phyloP scores from a whole-genome alignment of 1,284 basidiomycete species.

The Flammula alnicola region DNA sequence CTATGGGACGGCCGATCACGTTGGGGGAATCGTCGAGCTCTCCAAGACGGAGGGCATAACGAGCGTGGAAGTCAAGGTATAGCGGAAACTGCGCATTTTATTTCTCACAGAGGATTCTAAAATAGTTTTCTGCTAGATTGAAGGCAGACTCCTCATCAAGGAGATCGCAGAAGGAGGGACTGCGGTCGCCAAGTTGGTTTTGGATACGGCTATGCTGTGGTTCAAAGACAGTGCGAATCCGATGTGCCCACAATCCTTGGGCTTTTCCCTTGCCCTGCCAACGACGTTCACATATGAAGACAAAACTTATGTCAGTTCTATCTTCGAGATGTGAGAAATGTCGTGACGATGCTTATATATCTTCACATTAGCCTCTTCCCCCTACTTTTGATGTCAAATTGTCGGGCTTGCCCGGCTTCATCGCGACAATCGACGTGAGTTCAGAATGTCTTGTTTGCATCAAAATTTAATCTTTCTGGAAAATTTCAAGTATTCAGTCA shows the following conservation, averaged over 20 bases:
- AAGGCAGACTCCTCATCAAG: conserved; percentile 59
- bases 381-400: conserved; percentile 67
- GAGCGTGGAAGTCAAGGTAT: conserved; percentile 66
- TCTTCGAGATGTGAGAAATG: conserved; percentile 12
- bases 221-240: conserved; percentile 45
- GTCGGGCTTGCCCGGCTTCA: conserved; percentile 69
- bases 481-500: conserved; percentile 54
- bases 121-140: conserved; percentile 47
- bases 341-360: neutral
- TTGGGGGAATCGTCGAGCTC: conserved; percentile 64
- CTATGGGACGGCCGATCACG: conserved; percentile 55
- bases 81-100: conserved; percentile 15
- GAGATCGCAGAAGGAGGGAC: conserved; percentile 71
- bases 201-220: conserved; percentile 61
- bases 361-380: conserved; percentile 54
- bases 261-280: conserved; percentile 62
- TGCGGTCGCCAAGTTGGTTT: conserved; percentile 52
- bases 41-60: conserved; percentile 58
- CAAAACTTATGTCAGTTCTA: conserved; percentile 58
- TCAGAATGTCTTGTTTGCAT: neutral
- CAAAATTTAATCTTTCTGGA: neutral
- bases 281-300: conserved; percentile 58
- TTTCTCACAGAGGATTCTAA: conserved; percentile 12
- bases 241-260: conserved; percentile 55
- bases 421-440: conserved; percentile 54